Conservation (phyloP, 2,329 filamentous ascomycete genomes). For the Fusarium sp. region DNA sequence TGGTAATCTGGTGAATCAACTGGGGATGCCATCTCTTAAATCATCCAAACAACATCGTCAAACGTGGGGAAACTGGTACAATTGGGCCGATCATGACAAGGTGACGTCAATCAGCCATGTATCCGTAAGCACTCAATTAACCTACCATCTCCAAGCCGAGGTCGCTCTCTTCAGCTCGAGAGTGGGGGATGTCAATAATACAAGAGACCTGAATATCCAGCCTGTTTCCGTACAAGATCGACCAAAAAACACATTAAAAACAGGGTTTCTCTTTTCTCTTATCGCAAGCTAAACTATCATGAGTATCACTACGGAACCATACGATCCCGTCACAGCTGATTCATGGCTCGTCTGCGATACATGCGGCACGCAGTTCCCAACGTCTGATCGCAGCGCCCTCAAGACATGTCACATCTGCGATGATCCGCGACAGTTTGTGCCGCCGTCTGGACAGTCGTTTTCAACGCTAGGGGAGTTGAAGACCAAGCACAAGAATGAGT, state of each 20-base stretch:
- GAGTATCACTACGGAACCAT: constrained; percentile 35
- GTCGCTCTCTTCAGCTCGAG: not conserved
- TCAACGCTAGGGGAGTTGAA: constrained; percentile 65
- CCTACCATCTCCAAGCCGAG: not conserved
- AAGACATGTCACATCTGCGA: constrained; percentile 77
- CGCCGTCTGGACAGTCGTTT: constrained; percentile 67
- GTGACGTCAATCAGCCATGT: constrained; percentile 27
- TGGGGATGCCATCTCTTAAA: not conserved
- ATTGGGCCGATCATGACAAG: not conserved
- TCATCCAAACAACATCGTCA: not conserved
- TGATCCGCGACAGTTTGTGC: constrained; percentile 77
- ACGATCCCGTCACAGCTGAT: constrained; percentile 33
- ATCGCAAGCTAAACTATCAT: constrained; percentile 24
- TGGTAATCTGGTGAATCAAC: constrained; percentile 3
- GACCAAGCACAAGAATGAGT: constrained; percentile 63
- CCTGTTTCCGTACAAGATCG: not conserved
- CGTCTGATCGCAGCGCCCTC: constrained; percentile 57
- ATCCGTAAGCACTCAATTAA: not conserved
- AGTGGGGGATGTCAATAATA: constrained; percentile 12
- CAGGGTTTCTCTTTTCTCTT: not conserved
- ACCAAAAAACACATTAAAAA: not conserved
- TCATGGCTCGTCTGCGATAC: constrained; percentile 69
- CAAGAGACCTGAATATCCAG: not conserved
- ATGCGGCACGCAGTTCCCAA: constrained; percentile 74
- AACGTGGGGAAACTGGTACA: constrained; percentile 16